These are phyloP conservation scores for Lentinula boryana DNA, from an alignment of 768 basidiomycete genomes.

Conservation along the genomic window DNA sequence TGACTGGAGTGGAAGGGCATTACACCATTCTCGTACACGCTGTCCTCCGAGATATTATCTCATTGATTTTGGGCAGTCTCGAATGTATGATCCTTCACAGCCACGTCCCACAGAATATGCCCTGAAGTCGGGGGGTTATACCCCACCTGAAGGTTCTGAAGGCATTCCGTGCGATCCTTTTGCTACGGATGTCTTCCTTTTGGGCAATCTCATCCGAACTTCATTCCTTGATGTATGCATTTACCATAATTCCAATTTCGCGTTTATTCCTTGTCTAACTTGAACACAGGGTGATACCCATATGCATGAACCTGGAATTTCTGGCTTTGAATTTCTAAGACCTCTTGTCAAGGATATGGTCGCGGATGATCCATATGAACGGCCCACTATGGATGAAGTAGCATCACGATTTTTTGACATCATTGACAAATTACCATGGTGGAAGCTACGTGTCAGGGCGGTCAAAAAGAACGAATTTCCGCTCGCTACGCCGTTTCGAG, in stretches of 20 bases:
- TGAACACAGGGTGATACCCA: neutral
- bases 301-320: neutral
- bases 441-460: constrained; percentile 4
- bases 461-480: neutral
- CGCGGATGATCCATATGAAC: constrained; percentile 1
- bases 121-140: constrained; percentile 31
- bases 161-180: constrained; percentile 30
- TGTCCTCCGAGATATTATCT: constrained; percentile 28
- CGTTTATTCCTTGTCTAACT: neutral
- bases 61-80: constrained; percentile 32
- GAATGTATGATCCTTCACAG: constrained; percentile 19
- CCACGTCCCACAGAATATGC: constrained; percentile 24
- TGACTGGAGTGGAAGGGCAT: constrained; percentile 1
- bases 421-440: neutral
- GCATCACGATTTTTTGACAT: constrained; percentile 7
- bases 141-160: constrained; percentile 28
- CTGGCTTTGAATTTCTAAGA: constrained; percentile 9
- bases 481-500: neutral
- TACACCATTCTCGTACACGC: constrained; percentile 20
- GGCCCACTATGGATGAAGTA: constrained; percentile 12
- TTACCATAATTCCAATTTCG: neutral
- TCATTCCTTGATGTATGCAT: constrained; percentile 9
- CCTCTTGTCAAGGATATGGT: constrained; percentile 7
- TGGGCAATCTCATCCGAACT: constrained; percentile 25
- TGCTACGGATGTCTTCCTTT: constrained; percentile 35